A percentile compares a stretch with the other conserved stretches of the same genome.
Conservation (phyloP, 345 rosid genomes). For the Pistacia vera region DNA sequence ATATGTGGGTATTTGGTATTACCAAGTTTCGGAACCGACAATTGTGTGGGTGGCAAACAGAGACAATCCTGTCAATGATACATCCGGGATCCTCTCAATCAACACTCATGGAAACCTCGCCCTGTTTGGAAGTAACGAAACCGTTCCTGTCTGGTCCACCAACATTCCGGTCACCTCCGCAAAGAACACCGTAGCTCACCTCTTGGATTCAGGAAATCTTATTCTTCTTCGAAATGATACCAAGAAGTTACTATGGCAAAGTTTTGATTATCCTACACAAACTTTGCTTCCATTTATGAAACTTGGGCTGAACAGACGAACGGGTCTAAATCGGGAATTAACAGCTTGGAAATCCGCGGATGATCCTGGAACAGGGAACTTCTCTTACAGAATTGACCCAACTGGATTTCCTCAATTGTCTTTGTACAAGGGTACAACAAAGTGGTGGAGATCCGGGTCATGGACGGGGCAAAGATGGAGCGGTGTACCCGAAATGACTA, state of each 20-base stretch:
- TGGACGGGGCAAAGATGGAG: constrained; percentile 75
- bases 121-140: constrained; percentile 22
- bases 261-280: constrained; percentile 73
- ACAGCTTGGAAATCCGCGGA: constrained; percentile 54
- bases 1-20: constrained; percentile 83
- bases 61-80: constrained; percentile 47
- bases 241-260: constrained; percentile 49
- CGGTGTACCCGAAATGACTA: constrained; percentile 67
- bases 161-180: constrained; percentile 29
- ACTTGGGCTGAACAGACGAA: constrained; percentile 48
- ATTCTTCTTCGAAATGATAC: constrained; percentile 39
- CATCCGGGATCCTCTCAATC: constrained; percentile 47
- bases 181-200: constrained; percentile 36
- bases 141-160: constrained; percentile 53
- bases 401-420: constrained; percentile 52
- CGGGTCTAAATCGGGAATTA: constrained; percentile 36
- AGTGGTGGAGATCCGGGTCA: constrained; percentile 51
- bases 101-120: constrained; percentile 45
- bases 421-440: constrained; percentile 34
- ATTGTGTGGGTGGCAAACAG: constrained; percentile 91
- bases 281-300: constrained; percentile 67
- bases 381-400: constrained; percentile 40
- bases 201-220: constrained; percentile 68
- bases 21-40: constrained; percentile 41
- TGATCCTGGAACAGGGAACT: constrained; percentile 56